Base-by-base conservation (phyloP, 345 rosid species). In the Gossypium arboreum region DNA sequence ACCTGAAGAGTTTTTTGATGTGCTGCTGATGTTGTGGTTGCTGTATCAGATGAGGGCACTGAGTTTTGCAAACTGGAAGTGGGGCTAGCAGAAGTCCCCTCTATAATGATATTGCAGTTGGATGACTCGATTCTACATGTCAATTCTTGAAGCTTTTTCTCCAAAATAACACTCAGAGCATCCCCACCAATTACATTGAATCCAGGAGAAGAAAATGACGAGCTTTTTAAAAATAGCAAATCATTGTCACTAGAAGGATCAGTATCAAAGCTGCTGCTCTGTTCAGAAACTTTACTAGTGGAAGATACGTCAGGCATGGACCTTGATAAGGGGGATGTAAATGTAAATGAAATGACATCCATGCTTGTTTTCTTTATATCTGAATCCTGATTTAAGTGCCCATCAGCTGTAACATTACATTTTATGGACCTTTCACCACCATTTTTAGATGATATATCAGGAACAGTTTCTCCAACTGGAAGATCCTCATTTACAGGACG, bases 291-390 rank as follows among this genome's bases (percentile, higher is more conserved):
- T 61, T 61, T 75, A 68, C 78, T 24, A 6, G 34, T 7, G 34
- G 71, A 67, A 67, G 55, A 0, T 13, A 12, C 25, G 9, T 67
- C 56, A 47, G n/a, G 71, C 55, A 47, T 7, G 56, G 71, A 67
- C 13, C 39, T 47, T 47, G 39, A 79, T 39, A 92, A 82, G 39
- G 97, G 97, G 59, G 98, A 88, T 5, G 94, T 83, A 74, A 94
- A 94, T 12, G 93, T 92, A 82, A 94, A 94, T 20, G 97, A 94
- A 86, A 94, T 86, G 74, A 94, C 87, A 83, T 94, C 94, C 83
- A 79, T 84, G 68, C 86, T 83, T 48, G 79, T 81, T 78, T 88
- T 83, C 59, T 73, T 73, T 75, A 81, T 82, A 51, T 77, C 84
- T 64, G 51, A 29, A 3, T 68, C 76, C 68, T 52, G 20, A 47